phyloP scores from a whole-genome alignment of 2,329 filamentous ascomycete species.

The Diplodia intermedia region DNA sequence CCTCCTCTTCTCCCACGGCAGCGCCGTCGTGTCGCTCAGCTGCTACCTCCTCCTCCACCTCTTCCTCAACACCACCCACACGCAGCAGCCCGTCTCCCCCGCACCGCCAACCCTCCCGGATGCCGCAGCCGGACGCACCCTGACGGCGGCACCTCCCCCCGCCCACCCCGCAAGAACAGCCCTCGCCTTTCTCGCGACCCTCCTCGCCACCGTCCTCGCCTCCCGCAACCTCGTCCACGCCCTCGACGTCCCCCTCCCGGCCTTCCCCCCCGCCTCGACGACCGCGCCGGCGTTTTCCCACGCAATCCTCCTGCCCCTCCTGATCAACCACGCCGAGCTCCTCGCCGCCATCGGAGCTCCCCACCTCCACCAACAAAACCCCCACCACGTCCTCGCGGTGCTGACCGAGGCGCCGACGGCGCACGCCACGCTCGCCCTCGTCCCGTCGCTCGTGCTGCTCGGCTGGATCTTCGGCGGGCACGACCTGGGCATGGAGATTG shows the following conservation, averaged over 20 bases:
- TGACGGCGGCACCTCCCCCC: no score
- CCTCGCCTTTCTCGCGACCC: neutral
- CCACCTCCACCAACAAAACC: neutral
- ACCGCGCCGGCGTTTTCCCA: neutral
- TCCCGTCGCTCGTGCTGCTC: neutral
- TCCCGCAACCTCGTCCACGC: neutral
- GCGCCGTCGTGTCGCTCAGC: slow-evolving; percentile 5
- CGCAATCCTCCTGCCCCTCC: neutral
- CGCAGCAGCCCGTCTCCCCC: neutral
- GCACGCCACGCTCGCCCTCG: neutral
- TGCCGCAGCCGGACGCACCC: no score
- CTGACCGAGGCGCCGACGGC: neutral
- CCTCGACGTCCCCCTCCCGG: neutral
- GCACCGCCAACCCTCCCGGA: no score
- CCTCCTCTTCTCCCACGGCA: slow-evolving; percentile 12
- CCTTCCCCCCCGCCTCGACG: neutral
- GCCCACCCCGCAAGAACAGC: neutral
- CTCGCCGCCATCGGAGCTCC: neutral
- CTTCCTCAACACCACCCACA: slow-evolving; percentile 14
- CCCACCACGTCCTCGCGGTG: neutral
- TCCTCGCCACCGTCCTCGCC: neutral
- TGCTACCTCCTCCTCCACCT: neutral
- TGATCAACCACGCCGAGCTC: slow-evolving; percentile 15
- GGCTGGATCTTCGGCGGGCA: neutral
- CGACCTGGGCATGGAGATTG: neutral